A percentile compares a stretch with the other conserved stretches of the same genome.
Evolutionary conservation across 306 rosid species (phyloP).

Genomic region (Quercus suber): DNA sequence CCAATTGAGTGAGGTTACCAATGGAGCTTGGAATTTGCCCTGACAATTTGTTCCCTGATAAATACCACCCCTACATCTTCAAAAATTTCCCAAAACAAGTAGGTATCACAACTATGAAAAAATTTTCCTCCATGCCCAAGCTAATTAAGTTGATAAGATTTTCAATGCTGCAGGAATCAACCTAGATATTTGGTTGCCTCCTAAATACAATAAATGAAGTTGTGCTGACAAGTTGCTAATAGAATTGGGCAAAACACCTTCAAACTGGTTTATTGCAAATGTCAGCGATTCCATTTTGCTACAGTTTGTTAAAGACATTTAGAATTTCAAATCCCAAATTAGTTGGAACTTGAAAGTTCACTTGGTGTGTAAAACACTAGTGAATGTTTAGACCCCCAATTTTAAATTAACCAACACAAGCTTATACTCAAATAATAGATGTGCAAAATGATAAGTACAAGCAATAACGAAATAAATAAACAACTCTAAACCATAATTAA

Average conservation of each 20-base stretch:
- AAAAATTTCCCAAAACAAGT: constrained; percentile 15
- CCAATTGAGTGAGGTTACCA: constrained; percentile 32
- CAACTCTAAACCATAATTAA: too few relatives aligned
- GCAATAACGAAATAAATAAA: too few relatives aligned
- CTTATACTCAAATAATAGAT: too few relatives aligned
- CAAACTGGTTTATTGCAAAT: too few relatives aligned
- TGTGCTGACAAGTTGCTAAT: constrained; percentile 11
- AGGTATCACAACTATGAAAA: constrained; percentile 25
- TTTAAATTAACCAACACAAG: too few relatives aligned
- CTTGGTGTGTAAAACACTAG: too few relatives aligned
- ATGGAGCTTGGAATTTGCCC: constrained; percentile 17
- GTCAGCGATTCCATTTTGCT: too few relatives aligned
- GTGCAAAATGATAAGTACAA: too few relatives aligned
- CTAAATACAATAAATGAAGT: not conserved
- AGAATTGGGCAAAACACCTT: constrained; percentile 13
- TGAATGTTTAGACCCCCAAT: too few relatives aligned
- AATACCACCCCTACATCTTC: not conserved
- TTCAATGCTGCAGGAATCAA: not conserved
- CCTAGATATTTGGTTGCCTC: not conserved
- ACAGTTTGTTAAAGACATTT: too few relatives aligned
- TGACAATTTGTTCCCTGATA: constrained; percentile 16
- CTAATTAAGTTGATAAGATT: constrained; percentile 3
- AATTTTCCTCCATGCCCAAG: not conserved
- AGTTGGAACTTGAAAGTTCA: too few relatives aligned
- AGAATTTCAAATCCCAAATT: too few relatives aligned